A percentile compares a stretch with the other conserved stretches of the same genome.
phyloP scores from a whole-genome alignment of 2,329 filamentous ascomycete species.

The Cladosporium phlei region DNA sequence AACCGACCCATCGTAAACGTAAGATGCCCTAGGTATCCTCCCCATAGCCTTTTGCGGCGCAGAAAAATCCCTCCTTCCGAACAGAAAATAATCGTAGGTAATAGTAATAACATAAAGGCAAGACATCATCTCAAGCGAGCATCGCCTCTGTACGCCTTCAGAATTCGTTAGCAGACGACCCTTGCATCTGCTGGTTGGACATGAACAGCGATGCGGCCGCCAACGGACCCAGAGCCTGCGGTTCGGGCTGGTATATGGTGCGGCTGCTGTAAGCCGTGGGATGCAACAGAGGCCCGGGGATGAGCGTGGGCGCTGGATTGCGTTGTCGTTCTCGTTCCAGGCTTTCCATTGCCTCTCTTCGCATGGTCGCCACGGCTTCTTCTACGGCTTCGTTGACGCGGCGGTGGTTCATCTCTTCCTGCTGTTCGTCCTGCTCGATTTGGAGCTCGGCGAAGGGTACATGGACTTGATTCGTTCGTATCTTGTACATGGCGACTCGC shows the following conservation, averaged over 20 bases:
- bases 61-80: no score
- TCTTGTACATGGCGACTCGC: slow-evolving; percentile 67
- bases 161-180: no score
- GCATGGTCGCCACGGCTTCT: slow-evolving; percentile 25
- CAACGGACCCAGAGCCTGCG: not conserved
- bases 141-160: no score
- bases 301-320: slow-evolving; percentile 16
- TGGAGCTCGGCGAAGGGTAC: slow-evolving; percentile 58
- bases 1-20: no score
- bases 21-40: no score
- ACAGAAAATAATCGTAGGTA: no score
- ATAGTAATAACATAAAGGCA: no score
- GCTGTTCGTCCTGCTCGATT: slow-evolving; percentile 25
- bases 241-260: slow-evolving; percentile 25
- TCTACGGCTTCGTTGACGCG: slow-evolving; percentile 19
- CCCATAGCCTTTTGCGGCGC: no score
- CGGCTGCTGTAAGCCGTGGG: slow-evolving; percentile 37
- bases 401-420: slow-evolving; percentile 1
- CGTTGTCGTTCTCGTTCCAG: not conserved
- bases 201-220: slow-evolving; percentile 1
- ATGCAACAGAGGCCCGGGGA: slow-evolving; percentile 37
- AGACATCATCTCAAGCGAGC: no score
- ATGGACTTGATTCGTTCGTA: slow-evolving; percentile 65
- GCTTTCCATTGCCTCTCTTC: slow-evolving; percentile 17
- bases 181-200: slow-evolving; percentile 1